A percentile compares a stretch with the other conserved stretches of the same genome.
These are phyloP conservation scores for Porcisia hertigi DNA, from an alignment of 208 protist species.

Conservation along the genomic window DNA sequence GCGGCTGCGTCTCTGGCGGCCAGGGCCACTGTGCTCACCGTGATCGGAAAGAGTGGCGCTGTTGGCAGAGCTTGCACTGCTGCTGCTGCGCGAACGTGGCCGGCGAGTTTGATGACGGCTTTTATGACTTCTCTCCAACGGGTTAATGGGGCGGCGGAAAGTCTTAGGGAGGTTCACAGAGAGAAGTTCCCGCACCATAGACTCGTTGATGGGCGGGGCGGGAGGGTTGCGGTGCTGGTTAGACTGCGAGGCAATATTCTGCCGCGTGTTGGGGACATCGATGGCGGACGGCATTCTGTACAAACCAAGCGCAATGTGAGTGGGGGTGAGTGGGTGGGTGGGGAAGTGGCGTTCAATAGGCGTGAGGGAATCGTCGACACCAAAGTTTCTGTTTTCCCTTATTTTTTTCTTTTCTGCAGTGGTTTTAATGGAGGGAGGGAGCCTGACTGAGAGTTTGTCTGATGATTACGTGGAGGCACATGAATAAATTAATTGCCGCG, in stretches of 20 bases:
- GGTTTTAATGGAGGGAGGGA: background rate
- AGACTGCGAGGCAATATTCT: constrained; percentile 2
- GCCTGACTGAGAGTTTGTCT: background rate
- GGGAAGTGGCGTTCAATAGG: background rate
- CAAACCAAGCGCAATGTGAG: background rate
- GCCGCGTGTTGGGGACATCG: constrained; percentile 15
- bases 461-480: background rate
- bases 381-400: background rate
- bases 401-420: background rate
- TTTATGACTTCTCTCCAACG: background rate
- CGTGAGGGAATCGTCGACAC: background rate
- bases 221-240: background rate
- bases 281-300: constrained; percentile 11
- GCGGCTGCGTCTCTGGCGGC: constrained; percentile 7
- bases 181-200: constrained; percentile 29
- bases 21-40: background rate
- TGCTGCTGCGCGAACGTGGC: constrained; percentile 18
- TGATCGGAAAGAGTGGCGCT: background rate
- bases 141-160: constrained; percentile 21
- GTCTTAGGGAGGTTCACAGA: constrained; percentile 21
- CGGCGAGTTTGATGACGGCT: background rate
- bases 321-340: background rate
- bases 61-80: background rate
- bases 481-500: background rate
- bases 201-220: constrained; percentile 21